Percentiles rank a stretch among this genome's conserved stretches.
Conservation (phyloP, 805 yeast genomes). For the Saturnispora besseyi region DNA sequence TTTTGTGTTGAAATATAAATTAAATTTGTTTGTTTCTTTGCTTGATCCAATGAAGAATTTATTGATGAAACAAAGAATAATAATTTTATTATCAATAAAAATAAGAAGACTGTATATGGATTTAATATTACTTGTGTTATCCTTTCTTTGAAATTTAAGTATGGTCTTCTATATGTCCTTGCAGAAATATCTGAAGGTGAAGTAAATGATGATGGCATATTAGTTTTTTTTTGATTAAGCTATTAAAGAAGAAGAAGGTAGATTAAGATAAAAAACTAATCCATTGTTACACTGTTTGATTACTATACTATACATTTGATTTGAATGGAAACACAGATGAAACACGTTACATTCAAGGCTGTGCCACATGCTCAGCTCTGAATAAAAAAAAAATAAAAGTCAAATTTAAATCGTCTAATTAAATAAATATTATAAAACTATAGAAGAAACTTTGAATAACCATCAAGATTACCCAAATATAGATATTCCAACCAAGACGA, state of each 20-base stretch:
- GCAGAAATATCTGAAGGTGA: conserved; percentile 8
- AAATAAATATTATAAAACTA: not conserved
- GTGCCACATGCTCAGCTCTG: not conserved
- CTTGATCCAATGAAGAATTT: conserved; percentile 31
- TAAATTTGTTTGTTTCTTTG: conserved; percentile 30
- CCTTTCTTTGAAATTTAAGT: conserved; percentile 42
- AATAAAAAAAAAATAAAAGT: not conserved
- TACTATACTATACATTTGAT: not conserved
- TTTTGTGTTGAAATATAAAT: conserved; percentile 43
- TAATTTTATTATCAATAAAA: conserved; percentile 53
- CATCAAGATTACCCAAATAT: conserved; percentile 31
- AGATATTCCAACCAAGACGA: conserved; percentile 62
- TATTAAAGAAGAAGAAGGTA: not conserved
- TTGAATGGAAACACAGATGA: not conserved
- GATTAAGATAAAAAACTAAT: not conserved
- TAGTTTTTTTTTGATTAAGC: not conserved
- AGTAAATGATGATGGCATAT: conserved; percentile 5
- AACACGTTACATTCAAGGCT: not conserved
- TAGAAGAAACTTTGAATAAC: not conserved
- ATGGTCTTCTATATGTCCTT: conserved; percentile 25
- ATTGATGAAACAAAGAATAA: conserved; percentile 46
- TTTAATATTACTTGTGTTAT: conserved; percentile 62
- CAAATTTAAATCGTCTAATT: not conserved
- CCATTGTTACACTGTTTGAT: not conserved
- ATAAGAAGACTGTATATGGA: conserved; percentile 46